Percentiles rank a stretch among this genome's conserved stretches.
Conservation (phyloP, 495 filamentous ascomycete species). For the Penicillium roqueforti region DNA sequence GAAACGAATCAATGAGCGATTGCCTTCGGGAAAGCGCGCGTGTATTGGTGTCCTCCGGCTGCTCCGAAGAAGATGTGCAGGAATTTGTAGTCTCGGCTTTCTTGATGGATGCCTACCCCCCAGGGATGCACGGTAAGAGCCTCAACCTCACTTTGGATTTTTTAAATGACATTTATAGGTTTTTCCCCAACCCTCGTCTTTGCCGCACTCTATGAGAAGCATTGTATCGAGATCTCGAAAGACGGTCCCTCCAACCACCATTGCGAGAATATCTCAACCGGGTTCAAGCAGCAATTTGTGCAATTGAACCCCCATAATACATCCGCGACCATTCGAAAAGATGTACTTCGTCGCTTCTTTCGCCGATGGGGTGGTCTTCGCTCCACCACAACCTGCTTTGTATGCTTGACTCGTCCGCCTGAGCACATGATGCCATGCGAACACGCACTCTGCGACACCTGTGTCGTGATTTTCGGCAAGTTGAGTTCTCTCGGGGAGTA, state of each 20-base stretch:
- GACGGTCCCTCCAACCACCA: not conserved
- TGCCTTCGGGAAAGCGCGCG: not conserved
- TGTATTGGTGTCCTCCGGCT: not conserved
- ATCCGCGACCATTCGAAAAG: not conserved
- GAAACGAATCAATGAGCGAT: not conserved
- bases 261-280: not conserved
- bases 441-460: conserved; percentile 33
- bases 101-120: conserved; percentile 3
- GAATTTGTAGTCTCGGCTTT: conserved; percentile 7
- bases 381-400: conserved; percentile 19
- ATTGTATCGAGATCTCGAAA: not conserved
- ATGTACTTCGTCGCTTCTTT: not conserved
- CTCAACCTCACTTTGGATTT: not conserved
- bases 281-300: not conserved
- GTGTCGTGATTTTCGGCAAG: conserved; percentile 23
- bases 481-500: conserved; percentile 9
- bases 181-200: not conserved
- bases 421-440: no score
- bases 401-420: conserved; percentile 22
- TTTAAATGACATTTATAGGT: not conserved
- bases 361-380: not conserved
- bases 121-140: not conserved
- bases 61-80: not conserved
- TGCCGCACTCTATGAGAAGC: not conserved
- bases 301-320: not conserved